phyloP scores from a whole-genome alignment of 2,329 filamentous ascomycete genomes.

The Parasarocladium wereldwijsianum region DNA sequence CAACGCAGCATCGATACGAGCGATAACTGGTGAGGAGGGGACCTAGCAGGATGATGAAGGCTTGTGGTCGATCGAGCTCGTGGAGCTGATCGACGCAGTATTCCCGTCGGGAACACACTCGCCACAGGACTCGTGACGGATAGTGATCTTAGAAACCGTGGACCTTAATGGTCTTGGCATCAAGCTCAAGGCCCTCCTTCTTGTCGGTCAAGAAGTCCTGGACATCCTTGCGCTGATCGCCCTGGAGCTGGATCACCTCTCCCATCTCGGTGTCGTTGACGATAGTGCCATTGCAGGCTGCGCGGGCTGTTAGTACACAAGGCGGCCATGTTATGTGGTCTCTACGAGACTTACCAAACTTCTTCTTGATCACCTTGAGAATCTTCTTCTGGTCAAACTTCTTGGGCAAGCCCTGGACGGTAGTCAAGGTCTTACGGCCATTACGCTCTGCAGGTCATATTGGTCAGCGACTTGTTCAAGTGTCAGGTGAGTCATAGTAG shows the following conservation, averaged over 20 bases:
- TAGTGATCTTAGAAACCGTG: constrained; percentile 32
- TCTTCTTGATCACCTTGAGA: constrained; percentile 99
- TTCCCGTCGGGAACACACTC: no score
- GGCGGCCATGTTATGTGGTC: no score
- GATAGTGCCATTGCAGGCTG: constrained; percentile 99
- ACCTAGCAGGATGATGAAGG: no score
- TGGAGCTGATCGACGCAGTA: no score
- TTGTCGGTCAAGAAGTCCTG: constrained; percentile 95
- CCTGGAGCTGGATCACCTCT: constrained; percentile 98
- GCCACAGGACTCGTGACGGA: constrained; percentile 24
- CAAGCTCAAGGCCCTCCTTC: constrained; percentile 84
- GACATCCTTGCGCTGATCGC: constrained; percentile 97
- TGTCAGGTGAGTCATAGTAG: no score
- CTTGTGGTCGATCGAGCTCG: no score
- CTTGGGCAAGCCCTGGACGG: constrained; percentile 95
- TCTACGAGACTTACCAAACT: constrained; percentile 71
- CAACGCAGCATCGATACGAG: neutral
- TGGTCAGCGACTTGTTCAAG: constrained; percentile 21
- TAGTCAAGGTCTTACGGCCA: constrained; percentile 99
- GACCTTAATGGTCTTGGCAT: constrained; percentile 95
- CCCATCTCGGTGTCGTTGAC: constrained; percentile 93
- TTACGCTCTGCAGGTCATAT: constrained; percentile 64
- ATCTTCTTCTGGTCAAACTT: constrained; percentile 99
- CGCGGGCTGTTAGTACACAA: constrained; percentile 6
- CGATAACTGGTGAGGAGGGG: no score